Evolutionary conservation across 805 yeast genomes (phyloP), one percentile per base, ranked within the genome.

Genomic region (Starmerella bombi): DNA sequence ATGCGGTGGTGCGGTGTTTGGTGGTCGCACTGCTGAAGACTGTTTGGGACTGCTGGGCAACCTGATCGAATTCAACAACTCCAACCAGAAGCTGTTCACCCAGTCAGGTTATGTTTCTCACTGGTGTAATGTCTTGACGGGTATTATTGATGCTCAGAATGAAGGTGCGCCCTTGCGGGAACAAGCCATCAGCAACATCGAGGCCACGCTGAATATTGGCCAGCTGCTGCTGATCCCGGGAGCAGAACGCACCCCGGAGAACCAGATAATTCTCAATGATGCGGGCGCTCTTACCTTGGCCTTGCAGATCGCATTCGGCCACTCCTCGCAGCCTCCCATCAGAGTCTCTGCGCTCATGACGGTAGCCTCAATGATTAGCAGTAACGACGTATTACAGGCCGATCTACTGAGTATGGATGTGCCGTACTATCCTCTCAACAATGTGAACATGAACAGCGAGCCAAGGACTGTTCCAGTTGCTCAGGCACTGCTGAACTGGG

Each of bases 11-110:
- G 69, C 84, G 14, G 70, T 85, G 39, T 96, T 94, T 8, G 84
- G 91, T n/a, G 83, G 91, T 16, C 69, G 84, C 25, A 75, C 84
- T n/a, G 93, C 86, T 7, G 91, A 82, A 55, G 97, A 91, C 59
- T 82, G 94, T 58, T 63, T 93, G 40, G 72, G 84, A 0, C 62
- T 91, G 34, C 64, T 88, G 6, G 69, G 78, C 15, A 80, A 78
- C 52, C 65, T 91, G 32, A 60, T 91, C 36, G 74, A 74, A 48
- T 85, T 77, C 59, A 91, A 88, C 56, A 78, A 88, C 1, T 77
- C 93, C 2, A 93, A 91, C 59, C 99, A 91, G 57, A 81, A 79
- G 44, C 69, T 77, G 40, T 93, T 93, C 54, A 59, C 86, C 27
- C 97, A 88, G 57, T 77, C 95, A 2, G 81, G 77, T 35, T 78